phyloP scores from a whole-genome alignment of 2,329 filamentous ascomycete species.

The Cordyceps farinosa region DNA sequence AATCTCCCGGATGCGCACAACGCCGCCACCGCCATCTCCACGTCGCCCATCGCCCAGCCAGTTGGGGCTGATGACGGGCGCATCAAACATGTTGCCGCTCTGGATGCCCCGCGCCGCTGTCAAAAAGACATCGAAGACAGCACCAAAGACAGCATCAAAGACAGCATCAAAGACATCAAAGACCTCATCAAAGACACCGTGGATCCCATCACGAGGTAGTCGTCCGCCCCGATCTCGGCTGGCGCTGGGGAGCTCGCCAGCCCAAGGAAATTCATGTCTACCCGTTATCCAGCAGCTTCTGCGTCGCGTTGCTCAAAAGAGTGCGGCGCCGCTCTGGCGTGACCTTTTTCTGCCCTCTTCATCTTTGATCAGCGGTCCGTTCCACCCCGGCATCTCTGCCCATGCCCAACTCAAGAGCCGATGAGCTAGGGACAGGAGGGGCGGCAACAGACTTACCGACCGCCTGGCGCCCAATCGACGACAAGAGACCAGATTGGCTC shows the following conservation, averaged over 20 bases:
- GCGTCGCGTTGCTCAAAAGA: neutral
- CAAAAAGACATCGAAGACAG: neutral
- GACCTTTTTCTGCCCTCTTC: neutral
- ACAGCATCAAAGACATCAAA: neutral
- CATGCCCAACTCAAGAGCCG: too few species aligned
- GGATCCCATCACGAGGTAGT: neutral
- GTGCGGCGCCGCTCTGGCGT: neutral
- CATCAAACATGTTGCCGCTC: slow-evolving; percentile 5
- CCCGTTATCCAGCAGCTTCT: neutral
- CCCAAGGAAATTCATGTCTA: neutral
- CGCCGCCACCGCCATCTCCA: neutral
- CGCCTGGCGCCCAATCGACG: neutral
- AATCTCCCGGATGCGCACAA: neutral
- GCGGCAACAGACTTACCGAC: neutral
- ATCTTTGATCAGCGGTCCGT: too few species aligned
- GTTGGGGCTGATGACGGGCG: slow-evolving; percentile 4
- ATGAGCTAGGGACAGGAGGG: too few species aligned
- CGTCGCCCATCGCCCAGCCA: neutral
- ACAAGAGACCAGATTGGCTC: slow-evolving; percentile 1
- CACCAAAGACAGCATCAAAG: neutral
- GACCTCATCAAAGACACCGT: neutral
- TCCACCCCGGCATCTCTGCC: too few species aligned
- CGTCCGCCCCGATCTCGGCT: neutral
- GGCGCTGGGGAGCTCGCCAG: neutral
- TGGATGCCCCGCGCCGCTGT: neutral